Percentiles rank a stretch among this genome's conserved stretches.
phyloP scores from a whole-genome alignment of 345 rosid genomes.

The Ceriops zippeliana region DNA sequence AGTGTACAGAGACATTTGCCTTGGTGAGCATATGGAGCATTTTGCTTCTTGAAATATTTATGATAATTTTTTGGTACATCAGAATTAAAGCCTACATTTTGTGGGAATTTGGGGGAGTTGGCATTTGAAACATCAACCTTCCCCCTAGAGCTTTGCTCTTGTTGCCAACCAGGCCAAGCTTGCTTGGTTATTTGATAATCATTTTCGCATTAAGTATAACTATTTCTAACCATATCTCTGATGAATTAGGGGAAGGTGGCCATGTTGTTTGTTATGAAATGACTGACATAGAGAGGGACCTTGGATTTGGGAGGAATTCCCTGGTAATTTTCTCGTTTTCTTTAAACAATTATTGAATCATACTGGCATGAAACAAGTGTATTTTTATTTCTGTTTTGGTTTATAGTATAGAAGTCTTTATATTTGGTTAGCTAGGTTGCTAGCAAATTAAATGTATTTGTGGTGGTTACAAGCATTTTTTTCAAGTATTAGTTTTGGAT shows the following conservation, averaged over 20 bases:
- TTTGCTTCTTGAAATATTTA: slow-evolving; percentile 6
- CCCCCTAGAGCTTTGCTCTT: no score
- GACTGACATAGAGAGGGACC: slow-evolving; percentile 72
- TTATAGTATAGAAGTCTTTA: no score
- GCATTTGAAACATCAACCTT: no score
- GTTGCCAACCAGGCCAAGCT: no score
- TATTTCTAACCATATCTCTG: slow-evolving; percentile 22
- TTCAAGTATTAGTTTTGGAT: no score
- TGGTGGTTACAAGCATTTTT: not conserved
- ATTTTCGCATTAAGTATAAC: slow-evolving; percentile 1
- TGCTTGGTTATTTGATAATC: not conserved
- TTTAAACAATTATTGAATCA: not conserved
- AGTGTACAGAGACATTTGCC: slow-evolving; percentile 86
- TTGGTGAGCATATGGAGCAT: slow-evolving; percentile 42
- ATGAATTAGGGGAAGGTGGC: slow-evolving; percentile 76
- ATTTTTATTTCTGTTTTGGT: no score
- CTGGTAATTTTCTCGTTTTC: slow-evolving; percentile 50
- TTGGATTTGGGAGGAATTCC: slow-evolving; percentile 89
- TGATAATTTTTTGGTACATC: no score
- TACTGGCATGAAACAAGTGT: not conserved
- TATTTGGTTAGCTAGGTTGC: no score
- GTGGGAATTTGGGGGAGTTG: no score
- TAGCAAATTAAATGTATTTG: not conserved
- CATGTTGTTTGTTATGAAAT: slow-evolving; percentile 85
- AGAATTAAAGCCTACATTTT: no score